Base-by-base conservation (phyloP, 2,329 filamentous ascomycete genomes). In the Sarocladium brachiariae region DNA sequence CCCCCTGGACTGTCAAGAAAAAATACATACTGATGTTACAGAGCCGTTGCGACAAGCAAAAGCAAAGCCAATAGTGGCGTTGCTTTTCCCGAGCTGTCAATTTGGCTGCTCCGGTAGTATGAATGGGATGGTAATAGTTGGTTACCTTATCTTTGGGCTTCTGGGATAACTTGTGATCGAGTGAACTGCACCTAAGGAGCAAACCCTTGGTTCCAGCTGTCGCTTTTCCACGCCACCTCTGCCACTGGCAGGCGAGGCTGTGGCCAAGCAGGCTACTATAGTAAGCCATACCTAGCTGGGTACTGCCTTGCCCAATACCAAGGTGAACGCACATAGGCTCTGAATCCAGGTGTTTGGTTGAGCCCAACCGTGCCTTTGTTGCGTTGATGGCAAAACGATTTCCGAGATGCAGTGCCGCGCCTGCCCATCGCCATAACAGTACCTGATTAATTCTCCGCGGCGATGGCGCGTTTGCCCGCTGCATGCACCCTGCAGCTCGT, bases 1-100 rank as follows among this genome's bases (percentile, higher is more conserved):
- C 25, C 27, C 39, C 39, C 39, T 43, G 39, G 39, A 23, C 39
- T 43, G 39, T 43, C 39, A 43, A 43, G 27, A 43, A 43, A n/a
- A n/a, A n/a, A n/a, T n/a, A n/a, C n/a, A n/a, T n/a, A n/a, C n/a
- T n/a, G n/a, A n/a, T n/a, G n/a, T n/a, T 23, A 10, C 23, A 25
- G 7, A 43, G 39, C 21, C 23, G 39, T 43, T 25, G n/a, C 24
- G 25, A 33, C 9, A 47, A 47, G 4, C 24, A 33, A 16, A 47
- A 47, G 43, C 24, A 47, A 47, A 47, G 27, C 25, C 14, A 47
- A 31, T 25, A 25, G 24, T 33, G 27, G 27, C 24, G 4, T 47
- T 47, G 27, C 43, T 47, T 47, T 18, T 47, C 33, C 43, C n/a
- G 43, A 47, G 43, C 27, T 47, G 43, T 47, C 43, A 47, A 4